These are phyloP conservation scores for Lotus japonicus DNA, from an alignment of 306 rosid genomes.

Conservation along the genomic window DNA sequence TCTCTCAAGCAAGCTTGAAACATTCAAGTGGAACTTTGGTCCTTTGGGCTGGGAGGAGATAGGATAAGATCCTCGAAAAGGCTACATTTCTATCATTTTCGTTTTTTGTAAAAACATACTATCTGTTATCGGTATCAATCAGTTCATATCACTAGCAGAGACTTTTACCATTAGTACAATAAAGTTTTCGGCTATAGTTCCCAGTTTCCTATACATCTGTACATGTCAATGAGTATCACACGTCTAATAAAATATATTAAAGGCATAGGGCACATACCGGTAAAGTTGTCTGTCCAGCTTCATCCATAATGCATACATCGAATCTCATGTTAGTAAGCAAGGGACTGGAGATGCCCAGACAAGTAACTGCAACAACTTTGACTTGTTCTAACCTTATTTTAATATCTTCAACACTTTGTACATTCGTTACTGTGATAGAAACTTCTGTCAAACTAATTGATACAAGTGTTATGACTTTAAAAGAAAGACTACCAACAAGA, in stretches of 20 bases:
- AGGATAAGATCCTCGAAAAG: not conserved
- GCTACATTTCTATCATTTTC: not conserved
- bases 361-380: slow-evolving; percentile 91
- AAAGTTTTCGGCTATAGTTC: not conserved
- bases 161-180: not conserved
- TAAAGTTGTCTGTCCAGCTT: slow-evolving; percentile 96
- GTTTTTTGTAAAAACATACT: not conserved
- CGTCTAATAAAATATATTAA: not conserved
- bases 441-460: slow-evolving; percentile 19
- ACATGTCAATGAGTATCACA: not conserved
- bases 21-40: not conserved
- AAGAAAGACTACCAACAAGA: not conserved
- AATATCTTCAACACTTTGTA: slow-evolving; percentile 59
- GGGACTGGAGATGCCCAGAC: slow-evolving; percentile 81
- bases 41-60: not conserved
- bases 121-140: not conserved
- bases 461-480: slow-evolving; percentile 13
- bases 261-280: slow-evolving; percentile 55
- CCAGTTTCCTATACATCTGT: not conserved
- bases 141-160: not conserved
- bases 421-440: slow-evolving; percentile 41
- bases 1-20: too few species aligned
- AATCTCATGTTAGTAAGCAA: slow-evolving; percentile 70
- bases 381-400: slow-evolving; percentile 66
- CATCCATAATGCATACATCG: slow-evolving; percentile 98